Conservation (phyloP, 257 asterid species). For the Craterostigma plantagineum region DNA sequence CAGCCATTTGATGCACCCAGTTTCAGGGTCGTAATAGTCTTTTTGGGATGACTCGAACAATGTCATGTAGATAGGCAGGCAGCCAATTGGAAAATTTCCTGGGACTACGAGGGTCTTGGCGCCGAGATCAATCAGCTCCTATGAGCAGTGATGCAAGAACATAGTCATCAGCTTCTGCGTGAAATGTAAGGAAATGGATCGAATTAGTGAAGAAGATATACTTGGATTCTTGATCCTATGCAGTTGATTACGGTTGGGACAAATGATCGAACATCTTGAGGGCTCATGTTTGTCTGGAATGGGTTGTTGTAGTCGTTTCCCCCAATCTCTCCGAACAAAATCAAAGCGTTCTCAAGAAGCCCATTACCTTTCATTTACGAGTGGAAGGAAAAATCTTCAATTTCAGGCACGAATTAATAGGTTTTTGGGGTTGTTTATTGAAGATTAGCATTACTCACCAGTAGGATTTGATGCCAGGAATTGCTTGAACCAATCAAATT, state of each 20-base stretch:
- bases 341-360: conserved; percentile 10
- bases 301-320: conserved; percentile 27
- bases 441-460: not conserved
- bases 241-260: conserved; percentile 10
- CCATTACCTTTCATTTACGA: no score
- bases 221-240: conserved; percentile 6
- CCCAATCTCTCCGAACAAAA: conserved; percentile 26
- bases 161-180: not conserved
- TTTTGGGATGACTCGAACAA: not conserved
- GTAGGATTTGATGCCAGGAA: conserved; percentile 3
- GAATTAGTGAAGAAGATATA: not conserved
- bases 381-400: no score
- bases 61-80: conserved; percentile 6
- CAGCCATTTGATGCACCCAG: conserved; percentile 21
- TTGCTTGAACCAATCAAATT: conserved; percentile 18
- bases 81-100: conserved; percentile 21
- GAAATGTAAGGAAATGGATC: not conserved
- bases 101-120: conserved; percentile 17
- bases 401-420: no score
- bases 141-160: not conserved
- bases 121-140: conserved; percentile 21
- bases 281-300: not conserved
- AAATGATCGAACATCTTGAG: conserved; percentile 3
- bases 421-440: no score
- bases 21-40: conserved; percentile 12